Percentiles rank a stretch among this genome's conserved stretches.
These are phyloP conservation scores for Stygiomarasmius scandens DNA, from an alignment of 1,284 basidiomycete species.

Conservation along the genomic window DNA sequence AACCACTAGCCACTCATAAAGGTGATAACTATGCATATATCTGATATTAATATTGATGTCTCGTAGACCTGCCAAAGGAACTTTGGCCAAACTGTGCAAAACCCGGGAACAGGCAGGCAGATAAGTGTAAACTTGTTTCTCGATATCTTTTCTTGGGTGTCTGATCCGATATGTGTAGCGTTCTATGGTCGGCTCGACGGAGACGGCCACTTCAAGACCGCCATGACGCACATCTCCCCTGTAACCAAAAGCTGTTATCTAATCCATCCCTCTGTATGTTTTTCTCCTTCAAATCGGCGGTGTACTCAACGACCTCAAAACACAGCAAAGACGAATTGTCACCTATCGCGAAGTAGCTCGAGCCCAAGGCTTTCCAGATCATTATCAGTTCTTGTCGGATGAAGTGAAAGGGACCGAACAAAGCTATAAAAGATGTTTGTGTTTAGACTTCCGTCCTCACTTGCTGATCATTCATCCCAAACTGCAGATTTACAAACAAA, in stretches of 20 bases:
- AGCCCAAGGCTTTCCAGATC: conserved; percentile 73
- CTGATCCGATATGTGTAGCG: conserved; percentile 33
- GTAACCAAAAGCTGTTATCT: conserved; percentile 50
- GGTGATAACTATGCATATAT: conserved; percentile 32
- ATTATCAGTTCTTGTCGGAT: conserved; percentile 57
- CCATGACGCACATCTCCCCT: conserved; percentile 56
- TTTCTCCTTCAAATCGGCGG: neutral
- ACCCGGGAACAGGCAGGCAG: too few relatives aligned
- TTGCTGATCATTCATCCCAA: neutral
- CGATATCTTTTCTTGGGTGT: too few relatives aligned
- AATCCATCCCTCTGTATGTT: conserved; percentile 61
- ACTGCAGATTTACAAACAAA: conserved; percentile 66
- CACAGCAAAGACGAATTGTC: conserved; percentile 66
- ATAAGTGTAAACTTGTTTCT: too few relatives aligned
- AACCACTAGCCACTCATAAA: conserved; percentile 46
- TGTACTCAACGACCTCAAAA: neutral
- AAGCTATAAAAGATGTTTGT: conserved; percentile 51
- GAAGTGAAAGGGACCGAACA: conserved; percentile 31
- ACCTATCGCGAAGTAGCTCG: conserved; percentile 68
- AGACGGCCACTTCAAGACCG: conserved; percentile 56
- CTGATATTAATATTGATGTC: conserved; percentile 33
- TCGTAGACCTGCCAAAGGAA: neutral
- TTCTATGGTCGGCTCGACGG: conserved; percentile 57
- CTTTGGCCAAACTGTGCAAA: neutral
- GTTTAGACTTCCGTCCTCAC: neutral